phyloP scores from a whole-genome alignment of 2,329 filamentous ascomycete species.

The Microcyclosporella mali region DNA sequence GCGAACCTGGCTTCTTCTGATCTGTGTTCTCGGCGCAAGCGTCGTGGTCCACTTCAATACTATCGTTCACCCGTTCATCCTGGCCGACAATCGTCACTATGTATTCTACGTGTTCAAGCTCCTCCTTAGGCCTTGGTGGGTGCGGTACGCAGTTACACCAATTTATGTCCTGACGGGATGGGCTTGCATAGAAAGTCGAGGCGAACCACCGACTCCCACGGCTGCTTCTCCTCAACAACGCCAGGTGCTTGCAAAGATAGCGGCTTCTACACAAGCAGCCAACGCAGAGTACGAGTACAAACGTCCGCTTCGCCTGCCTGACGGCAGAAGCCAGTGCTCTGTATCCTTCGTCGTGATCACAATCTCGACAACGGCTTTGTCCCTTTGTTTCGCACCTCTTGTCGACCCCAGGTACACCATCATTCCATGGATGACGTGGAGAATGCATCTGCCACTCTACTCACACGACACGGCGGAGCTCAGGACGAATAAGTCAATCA shows the following conservation, averaged over 20 bases:
- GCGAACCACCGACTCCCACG: constrained; percentile 31
- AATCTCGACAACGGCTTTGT: constrained; percentile 66
- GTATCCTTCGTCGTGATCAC: constrained; percentile 54
- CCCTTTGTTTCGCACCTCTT: constrained; percentile 78
- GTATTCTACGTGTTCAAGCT: constrained; percentile 93
- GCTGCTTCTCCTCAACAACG: not conserved
- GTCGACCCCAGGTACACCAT: constrained; percentile 97
- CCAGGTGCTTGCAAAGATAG: constrained; percentile 1
- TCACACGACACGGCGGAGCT: constrained; percentile 11
- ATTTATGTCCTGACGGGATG: constrained; percentile 67
- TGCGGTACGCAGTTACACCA: constrained; percentile 50
- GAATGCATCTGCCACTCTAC: constrained; percentile 63
- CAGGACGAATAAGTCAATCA: constrained; percentile 1
- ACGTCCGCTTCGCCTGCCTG: constrained; percentile 17
- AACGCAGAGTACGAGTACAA: constrained; percentile 3
- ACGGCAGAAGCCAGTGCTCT: constrained; percentile 21
- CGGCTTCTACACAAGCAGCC: not conserved
- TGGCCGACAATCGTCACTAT: constrained; percentile 95
- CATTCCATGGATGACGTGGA: constrained; percentile 89
- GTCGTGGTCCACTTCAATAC: constrained; percentile 72
- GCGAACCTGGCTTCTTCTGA: constrained; percentile 32
- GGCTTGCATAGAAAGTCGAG: constrained; percentile 56
- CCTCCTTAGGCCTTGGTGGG: constrained; percentile 50
- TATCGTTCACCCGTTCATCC: constrained; percentile 87
- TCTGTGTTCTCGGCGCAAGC: constrained; percentile 39